Base-by-base conservation (phyloP, 345 rosid species). In the Eucalyptus curtisii region DNA sequence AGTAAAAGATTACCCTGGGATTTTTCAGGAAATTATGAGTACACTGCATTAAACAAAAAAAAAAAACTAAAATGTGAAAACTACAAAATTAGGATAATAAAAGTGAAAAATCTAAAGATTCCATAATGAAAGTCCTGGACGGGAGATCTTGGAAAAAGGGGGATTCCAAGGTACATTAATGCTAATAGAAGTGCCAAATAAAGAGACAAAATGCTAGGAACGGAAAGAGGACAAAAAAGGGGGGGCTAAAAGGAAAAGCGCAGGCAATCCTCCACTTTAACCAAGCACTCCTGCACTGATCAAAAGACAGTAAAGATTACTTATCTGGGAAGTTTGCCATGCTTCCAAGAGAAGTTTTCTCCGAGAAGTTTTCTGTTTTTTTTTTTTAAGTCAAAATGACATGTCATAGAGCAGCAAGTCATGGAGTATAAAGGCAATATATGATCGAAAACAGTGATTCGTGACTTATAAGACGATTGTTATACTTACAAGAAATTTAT, bases 21-120 rank as follows among this genome's bases (percentile, higher is more conserved):
- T 33, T 68, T 68, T 68, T 68, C 22, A 68, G 33, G 22, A 68
- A 33, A 33, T 71, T 0, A 10, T 0, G 81, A 17, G 44, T 17
- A 0, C 0, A 13, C 0, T 0, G 13, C 44, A 33, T 71, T 19
- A 33, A n/a, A n/a, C n/a, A 71, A 33, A 5, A 66, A 53, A 52
- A 53, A 19, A 2, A 1, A 31, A 31, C 5, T 16, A 31, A 0
- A 31, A 9, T 5, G 81, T 19, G 44, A 5, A 66, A 17, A 71
- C 44, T 33, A 4, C 37, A 66, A 66, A 66, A 66, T 66, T 31
- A 7, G 79, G 79, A 66, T 71, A 0, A 37, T 59, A 10, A 19
- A 37, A 37, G 45, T 20, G 45, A 2, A 71, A 52, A 71, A 0
- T 19, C 13, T 20, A 20, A 68, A 37, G 82, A 71, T 71, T 19